Conservation (phyloP, 2,329 filamentous ascomycete genomes). For the Eutypella sp. region DNA sequence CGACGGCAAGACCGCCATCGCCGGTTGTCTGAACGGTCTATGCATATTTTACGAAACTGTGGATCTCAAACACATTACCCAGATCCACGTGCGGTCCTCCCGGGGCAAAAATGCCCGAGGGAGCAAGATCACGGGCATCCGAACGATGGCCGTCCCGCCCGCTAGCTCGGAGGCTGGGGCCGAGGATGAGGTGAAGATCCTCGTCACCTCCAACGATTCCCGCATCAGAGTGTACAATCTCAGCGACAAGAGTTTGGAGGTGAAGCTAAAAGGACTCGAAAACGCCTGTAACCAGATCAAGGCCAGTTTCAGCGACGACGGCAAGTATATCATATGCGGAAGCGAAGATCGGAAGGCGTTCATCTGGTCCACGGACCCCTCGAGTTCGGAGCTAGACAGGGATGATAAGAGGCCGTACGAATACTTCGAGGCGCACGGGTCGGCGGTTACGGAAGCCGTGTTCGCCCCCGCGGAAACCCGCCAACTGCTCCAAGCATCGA, state of each 20-base stretch:
- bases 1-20: slow-evolving; percentile 84
- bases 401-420: slow-evolving; percentile 81
- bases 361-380: slow-evolving; percentile 70
- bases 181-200: slow-evolving; percentile 69
- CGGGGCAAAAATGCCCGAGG: slow-evolving; percentile 91
- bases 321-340: slow-evolving; percentile 80
- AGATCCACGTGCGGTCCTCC: slow-evolving; percentile 90
- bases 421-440: slow-evolving; percentile 83
- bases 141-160: slow-evolving; percentile 60
- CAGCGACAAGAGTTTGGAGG: slow-evolving; percentile 75
- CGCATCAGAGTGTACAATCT: slow-evolving; percentile 86
- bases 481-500: slow-evolving; percentile 71
- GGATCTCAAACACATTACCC: slow-evolving; percentile 74
- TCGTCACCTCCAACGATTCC: slow-evolving; percentile 94
- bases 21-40: slow-evolving; percentile 77
- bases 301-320: slow-evolving; percentile 83
- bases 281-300: slow-evolving; percentile 88
- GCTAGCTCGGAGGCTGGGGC: slow-evolving; percentile 50
- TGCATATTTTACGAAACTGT: slow-evolving; percentile 93
- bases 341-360: slow-evolving; percentile 89
- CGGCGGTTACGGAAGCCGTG: slow-evolving; percentile 83
- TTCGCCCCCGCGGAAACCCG: slow-evolving; percentile 78
- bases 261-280: slow-evolving; percentile 88
- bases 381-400: slow-evolving; percentile 59
- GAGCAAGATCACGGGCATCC: slow-evolving; percentile 94